Percentiles rank a stretch among this genome's conserved stretches.
Conservation (phyloP, 2,329 filamentous ascomycete species). For the Lecanicillium sp. region DNA sequence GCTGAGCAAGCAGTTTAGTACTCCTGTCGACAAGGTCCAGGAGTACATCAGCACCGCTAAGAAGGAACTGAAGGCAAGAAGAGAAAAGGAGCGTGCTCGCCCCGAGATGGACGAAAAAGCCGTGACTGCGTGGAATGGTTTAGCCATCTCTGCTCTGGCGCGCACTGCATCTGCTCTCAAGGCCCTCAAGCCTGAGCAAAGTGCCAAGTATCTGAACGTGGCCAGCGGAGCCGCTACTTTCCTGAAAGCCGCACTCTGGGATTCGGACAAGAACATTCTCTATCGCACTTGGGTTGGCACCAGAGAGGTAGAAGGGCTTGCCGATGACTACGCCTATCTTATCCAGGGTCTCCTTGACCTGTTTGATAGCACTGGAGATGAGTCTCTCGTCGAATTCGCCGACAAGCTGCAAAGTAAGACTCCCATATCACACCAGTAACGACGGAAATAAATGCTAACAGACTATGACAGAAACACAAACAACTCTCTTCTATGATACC, state of each 20-base stretch:
- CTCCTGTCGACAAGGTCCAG: slow-evolving; percentile 60
- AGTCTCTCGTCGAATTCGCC: slow-evolving; percentile 69
- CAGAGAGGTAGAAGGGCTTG: slow-evolving; percentile 63
- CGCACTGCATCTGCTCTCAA: slow-evolving; percentile 63
- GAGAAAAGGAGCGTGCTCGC: slow-evolving; percentile 64
- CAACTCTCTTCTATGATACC: slow-evolving; percentile 67
- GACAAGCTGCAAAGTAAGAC: slow-evolving; percentile 64
- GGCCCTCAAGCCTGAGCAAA: slow-evolving; percentile 46
- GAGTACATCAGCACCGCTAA: slow-evolving; percentile 59
- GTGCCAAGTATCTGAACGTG: slow-evolving; percentile 51
- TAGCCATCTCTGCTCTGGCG: slow-evolving; percentile 77
- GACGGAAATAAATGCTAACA: not conserved
- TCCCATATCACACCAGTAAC: not conserved
- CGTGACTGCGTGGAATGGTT: slow-evolving; percentile 78
- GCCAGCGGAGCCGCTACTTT: slow-evolving; percentile 65
- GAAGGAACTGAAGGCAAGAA: slow-evolving; percentile 59
- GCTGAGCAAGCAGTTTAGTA: slow-evolving; percentile 66
- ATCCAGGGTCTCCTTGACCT: slow-evolving; percentile 76
- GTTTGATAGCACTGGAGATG: slow-evolving; percentile 74
- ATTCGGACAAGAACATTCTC: slow-evolving; percentile 50
- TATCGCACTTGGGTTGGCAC: slow-evolving; percentile 65
- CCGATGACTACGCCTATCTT: slow-evolving; percentile 91
- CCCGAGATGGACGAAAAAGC: slow-evolving; percentile 85
- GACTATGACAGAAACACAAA: slow-evolving; percentile 54
- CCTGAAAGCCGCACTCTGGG: slow-evolving; percentile 66